Percentiles rank a stretch among this genome's conserved stretches.
phyloP scores from a whole-genome alignment of 2,329 filamentous ascomycete genomes.

The Colletotrichum melonis region DNA sequence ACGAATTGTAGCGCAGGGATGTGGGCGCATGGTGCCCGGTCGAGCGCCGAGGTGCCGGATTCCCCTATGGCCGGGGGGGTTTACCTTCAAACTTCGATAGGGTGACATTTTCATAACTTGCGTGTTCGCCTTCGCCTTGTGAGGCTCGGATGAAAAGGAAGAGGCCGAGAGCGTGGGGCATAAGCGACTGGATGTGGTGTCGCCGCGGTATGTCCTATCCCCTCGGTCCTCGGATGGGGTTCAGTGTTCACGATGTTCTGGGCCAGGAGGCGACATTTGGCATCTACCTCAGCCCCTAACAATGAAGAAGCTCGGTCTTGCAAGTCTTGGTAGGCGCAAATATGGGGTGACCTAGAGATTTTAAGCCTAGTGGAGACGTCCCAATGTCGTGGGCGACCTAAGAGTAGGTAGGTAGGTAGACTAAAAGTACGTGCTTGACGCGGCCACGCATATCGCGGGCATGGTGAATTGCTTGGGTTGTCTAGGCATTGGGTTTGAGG shows the following conservation, averaged over 20 bases:
- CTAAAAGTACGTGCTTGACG: no score
- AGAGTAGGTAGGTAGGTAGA: no score
- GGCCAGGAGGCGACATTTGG: not conserved
- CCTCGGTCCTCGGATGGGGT: not conserved
- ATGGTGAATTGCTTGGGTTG: not conserved
- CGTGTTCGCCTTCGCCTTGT: not conserved
- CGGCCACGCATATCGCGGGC: not conserved
- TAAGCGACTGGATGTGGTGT: not conserved
- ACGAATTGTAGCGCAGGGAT: not conserved
- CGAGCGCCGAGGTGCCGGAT: not conserved
- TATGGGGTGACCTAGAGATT: no score
- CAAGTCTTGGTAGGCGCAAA: not conserved
- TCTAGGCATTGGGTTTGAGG: not conserved
- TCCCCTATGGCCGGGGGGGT: not conserved
- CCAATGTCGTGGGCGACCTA: no score
- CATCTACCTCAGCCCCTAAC: not conserved
- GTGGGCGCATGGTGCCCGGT: not conserved
- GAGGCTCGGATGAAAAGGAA: not conserved
- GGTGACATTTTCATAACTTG: not conserved
- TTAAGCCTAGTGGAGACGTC: no score
- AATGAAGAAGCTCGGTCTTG: not conserved
- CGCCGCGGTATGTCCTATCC: not conserved
- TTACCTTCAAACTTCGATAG: not conserved
- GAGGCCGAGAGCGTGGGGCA: not conserved
- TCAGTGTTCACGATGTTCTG: not conserved